Base-by-base conservation (phyloP, 139 green algal genomes). In the Chlamydomonas schloesseri region DNA sequence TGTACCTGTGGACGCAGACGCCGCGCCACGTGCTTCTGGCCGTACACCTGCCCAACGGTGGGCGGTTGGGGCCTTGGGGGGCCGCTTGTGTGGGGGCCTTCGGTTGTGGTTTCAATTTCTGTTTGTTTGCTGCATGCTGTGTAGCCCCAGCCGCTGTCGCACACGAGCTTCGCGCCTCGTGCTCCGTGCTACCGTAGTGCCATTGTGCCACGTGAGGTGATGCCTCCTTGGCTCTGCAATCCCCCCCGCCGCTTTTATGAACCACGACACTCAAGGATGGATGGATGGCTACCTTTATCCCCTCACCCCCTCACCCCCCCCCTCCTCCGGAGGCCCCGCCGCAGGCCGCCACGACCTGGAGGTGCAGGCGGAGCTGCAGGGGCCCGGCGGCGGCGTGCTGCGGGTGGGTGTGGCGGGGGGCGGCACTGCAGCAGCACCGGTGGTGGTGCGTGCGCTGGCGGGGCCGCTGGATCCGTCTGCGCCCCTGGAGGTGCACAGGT, bases 1-100 rank as follows among this genome's bases (percentile, higher is more conserved):
- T 94, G 74, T 97, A 97, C 88, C 95, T 96, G 94, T 98, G 96
- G 96, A 88, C 91, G 0, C 96, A 98, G 75, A 97, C 93, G 2
- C 36, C 78, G 4, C 26, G 33, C 10, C 82, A 79, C 2, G 89
- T 97, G 11, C 93, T 92, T 42, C 24, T 98, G 29, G 94, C 93
- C 3, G 87, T 92, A 34, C 84, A 93, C 69, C 71, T 97, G 21
- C 95, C 95, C 2, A 95, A 93, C 75, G 94, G 94, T 94, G 47
- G 64, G 68, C 18, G 60, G 36, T 18, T 42, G 29, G 50, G 69
- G 42, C n/a, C n/a, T n/a, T n/a, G n/a, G n/a, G n/a, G n/a, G n/a
- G n/a, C n/a, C n/a, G n/a, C n/a, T n/a, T n/a, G n/a, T n/a, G n/a
- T n/a, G n/a, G n/a, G n/a, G n/a, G n/a, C n/a, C n/a, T n/a, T n/a